These are phyloP conservation scores for Thamnidium elegans DNA, from an alignment of 192 early-diverging fungal species.

Conservation along the genomic window DNA sequence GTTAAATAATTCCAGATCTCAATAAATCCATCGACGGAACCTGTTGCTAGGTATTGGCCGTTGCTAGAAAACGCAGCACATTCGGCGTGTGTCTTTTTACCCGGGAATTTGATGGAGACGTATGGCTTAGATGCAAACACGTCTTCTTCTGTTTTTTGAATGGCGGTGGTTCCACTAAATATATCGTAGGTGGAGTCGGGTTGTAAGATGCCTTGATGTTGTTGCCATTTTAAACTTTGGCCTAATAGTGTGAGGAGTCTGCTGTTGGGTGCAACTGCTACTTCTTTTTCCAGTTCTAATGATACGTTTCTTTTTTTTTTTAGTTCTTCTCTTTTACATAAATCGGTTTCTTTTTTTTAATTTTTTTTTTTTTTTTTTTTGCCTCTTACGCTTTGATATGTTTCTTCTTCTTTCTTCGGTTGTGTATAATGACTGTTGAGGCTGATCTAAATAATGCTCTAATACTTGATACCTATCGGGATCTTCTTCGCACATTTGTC, in stretches of 20 bases:
- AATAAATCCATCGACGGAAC: conserved; percentile 91
- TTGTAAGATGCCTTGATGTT: conserved; percentile 63
- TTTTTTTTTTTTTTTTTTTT: neutral
- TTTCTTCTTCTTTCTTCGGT: conserved; percentile 71
- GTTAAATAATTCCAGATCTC: conserved; percentile 95
- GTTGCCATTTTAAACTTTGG: conserved; percentile 89
- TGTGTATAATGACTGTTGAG: conserved; percentile 50
- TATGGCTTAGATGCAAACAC: conserved; percentile 65
- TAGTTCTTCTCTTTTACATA: too few species aligned
- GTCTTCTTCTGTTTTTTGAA: conserved; percentile 71
- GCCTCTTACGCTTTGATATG: conserved; percentile 63
- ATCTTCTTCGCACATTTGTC: conserved; percentile 65
- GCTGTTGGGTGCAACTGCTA: conserved; percentile 70
- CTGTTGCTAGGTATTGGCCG: conserved; percentile 82
- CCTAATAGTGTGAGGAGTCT: conserved; percentile 83
- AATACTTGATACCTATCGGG: conserved; percentile 82
- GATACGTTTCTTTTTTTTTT: too few species aligned
- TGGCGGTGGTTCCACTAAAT: conserved; percentile 67
- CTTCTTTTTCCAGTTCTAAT: conserved; percentile 52
- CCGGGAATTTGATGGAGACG: conserved; percentile 87
- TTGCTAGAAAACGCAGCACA: conserved; percentile 77
- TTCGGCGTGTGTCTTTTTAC: conserved; percentile 79
- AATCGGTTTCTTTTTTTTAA: neutral
- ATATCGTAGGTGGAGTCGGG: conserved; percentile 75
- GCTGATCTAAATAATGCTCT: conserved; percentile 67